Percentiles rank a stretch among this genome's conserved stretches.
phyloP scores from a whole-genome alignment of 345 rosid species.

The Euphorbia pulcherrima region DNA sequence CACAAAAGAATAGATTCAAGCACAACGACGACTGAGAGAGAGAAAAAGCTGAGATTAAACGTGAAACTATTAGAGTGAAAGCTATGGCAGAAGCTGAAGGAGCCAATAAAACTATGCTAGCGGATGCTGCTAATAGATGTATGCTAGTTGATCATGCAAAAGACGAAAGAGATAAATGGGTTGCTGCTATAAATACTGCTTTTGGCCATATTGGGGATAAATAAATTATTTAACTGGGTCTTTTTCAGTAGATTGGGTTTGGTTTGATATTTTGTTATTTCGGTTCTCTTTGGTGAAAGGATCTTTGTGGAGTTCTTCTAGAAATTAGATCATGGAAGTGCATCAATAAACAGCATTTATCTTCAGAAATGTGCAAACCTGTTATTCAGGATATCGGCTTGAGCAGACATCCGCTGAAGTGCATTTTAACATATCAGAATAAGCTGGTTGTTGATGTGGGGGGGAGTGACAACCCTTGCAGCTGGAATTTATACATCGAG shows the following conservation, averaged over 20 bases:
- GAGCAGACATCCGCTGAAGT: conserved; percentile 12
- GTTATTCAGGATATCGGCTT: conserved; percentile 17
- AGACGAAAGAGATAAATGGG: conserved; percentile 97
- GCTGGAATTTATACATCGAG: conserved; percentile 96
- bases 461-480: conserved; percentile 93
- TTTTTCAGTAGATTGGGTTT: neutral
- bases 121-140: conserved; percentile 88
- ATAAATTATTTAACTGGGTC: neutral
- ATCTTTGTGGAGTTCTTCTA: neutral
- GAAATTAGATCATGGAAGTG: neutral
- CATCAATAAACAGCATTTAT: neutral
- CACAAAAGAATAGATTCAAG: conserved; percentile 93
- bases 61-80: conserved; percentile 87
- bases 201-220: conserved; percentile 94
- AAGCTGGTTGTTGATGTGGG: conserved; percentile 95
- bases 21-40: conserved; percentile 85
- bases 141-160: conserved; percentile 87
- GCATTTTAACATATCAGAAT: conserved; percentile 83
- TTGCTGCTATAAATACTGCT: conserved; percentile 88
- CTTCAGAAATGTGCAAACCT: neutral
- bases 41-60: conserved; percentile 97
- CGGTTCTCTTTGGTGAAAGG: neutral
- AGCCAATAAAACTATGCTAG: conserved; percentile 89
- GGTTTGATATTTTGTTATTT: neutral
- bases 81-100: conserved; percentile 99